These are phyloP conservation scores for Cytospora piceae DNA, from an alignment of 2,329 filamentous ascomycete species.

Conservation along the genomic window DNA sequence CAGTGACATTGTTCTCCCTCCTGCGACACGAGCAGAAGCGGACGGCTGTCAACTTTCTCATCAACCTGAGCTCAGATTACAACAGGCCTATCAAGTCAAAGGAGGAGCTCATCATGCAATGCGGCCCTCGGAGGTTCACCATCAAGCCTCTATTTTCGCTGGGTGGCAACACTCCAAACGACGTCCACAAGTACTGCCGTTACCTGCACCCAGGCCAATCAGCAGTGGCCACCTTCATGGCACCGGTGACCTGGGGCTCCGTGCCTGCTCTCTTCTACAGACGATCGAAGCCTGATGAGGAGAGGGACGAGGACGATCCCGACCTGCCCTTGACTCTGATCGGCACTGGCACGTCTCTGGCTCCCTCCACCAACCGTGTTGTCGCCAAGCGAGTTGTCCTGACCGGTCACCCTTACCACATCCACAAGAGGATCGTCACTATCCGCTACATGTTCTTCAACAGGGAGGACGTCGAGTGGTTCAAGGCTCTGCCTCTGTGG, in stretches of 20 bases:
- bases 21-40: slow-evolving; percentile 95
- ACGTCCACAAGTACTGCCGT: slow-evolving; percentile 95
- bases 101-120: slow-evolving; percentile 89
- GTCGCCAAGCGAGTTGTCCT: slow-evolving; percentile 93
- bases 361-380: slow-evolving; percentile 75
- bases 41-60: slow-evolving; percentile 84
- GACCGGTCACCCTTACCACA: slow-evolving; percentile 96
- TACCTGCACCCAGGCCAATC: slow-evolving; percentile 90
- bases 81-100: slow-evolving; percentile 83
- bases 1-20: slow-evolving; percentile 80
- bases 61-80: slow-evolving; percentile 81
- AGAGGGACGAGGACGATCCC: slow-evolving; percentile 47
- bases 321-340: slow-evolving; percentile 69
- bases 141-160: slow-evolving; percentile 91
- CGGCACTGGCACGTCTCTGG: slow-evolving; percentile 83
- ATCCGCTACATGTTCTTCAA: slow-evolving; percentile 99
- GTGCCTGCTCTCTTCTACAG: slow-evolving; percentile 91
- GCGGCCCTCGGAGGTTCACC: slow-evolving; percentile 81
- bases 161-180: slow-evolving; percentile 87
- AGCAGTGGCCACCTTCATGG: slow-evolving; percentile 86
- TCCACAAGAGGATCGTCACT: slow-evolving; percentile 96
- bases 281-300: slow-evolving; percentile 51
- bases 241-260: slow-evolving; percentile 88
- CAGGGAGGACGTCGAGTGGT: slow-evolving; percentile 92
- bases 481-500: slow-evolving; percentile 95